These are phyloP conservation scores for Capronia coronata DNA, from an alignment of 2,329 filamentous ascomycete species.

Conservation along the genomic window DNA sequence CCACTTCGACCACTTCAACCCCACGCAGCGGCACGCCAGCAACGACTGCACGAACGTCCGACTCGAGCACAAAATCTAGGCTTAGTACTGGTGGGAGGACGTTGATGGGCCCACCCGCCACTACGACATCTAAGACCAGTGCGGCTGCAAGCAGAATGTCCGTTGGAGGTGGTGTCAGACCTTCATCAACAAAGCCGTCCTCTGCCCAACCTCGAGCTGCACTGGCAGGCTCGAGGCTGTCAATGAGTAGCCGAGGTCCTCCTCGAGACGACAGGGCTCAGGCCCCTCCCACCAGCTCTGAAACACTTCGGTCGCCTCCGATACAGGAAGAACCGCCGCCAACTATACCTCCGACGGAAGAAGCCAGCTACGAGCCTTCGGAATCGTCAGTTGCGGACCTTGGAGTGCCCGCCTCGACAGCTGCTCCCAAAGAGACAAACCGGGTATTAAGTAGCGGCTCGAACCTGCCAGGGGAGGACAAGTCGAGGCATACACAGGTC, in stretches of 20 bases:
- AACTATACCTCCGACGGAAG: not conserved
- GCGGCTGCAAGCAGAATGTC: constrained; percentile 14
- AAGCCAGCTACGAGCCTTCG: constrained; percentile 2
- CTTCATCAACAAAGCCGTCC: constrained; percentile 30
- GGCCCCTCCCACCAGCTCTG: not conserved
- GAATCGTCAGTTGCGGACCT: not conserved
- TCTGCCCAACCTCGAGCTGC: constrained; percentile 37
- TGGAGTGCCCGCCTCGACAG: not conserved
- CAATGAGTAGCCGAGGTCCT: constrained; percentile 2
- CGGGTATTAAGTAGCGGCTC: not conserved
- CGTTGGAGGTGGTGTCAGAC: constrained; percentile 14
- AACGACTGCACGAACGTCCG: constrained; percentile 43
- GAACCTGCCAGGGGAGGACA: constrained; percentile 9
- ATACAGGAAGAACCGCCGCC: constrained; percentile 11
- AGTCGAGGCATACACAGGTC: constrained; percentile 20
- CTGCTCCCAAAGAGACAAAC: not conserved
- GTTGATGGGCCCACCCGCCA: constrained; percentile 61
- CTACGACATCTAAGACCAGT: constrained; percentile 19
- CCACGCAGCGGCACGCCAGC: constrained; percentile 62
- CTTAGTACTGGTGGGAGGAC: constrained; percentile 51
- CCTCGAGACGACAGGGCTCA: constrained; percentile 5
- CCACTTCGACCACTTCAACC: constrained; percentile 50
- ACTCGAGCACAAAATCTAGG: constrained; percentile 46
- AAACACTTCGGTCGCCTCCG: constrained; percentile 10
- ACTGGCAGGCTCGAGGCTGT: constrained; percentile 25